Evolutionary conservation across 1,284 basidiomycete species (phyloP).

Genomic region (Trichosporon coremiiforme): DNA sequence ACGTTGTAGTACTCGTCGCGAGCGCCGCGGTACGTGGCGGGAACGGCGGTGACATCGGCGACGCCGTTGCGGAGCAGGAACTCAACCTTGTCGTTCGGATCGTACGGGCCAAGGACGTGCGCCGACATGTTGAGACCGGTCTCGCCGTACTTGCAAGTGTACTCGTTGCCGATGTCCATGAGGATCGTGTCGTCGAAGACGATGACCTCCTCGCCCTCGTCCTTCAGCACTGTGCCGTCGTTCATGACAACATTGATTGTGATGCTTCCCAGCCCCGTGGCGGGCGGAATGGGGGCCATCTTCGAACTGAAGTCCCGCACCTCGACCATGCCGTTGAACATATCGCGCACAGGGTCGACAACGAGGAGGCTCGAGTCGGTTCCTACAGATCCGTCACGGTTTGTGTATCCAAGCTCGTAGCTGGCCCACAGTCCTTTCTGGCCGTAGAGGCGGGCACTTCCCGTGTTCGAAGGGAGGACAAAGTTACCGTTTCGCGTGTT

Average conservation of each 20-base stretch:
- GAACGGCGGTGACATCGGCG: conserved; percentile 2
- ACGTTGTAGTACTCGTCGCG: conserved; percentile 21
- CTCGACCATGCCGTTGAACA: conserved; percentile 22
- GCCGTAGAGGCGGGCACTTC: conserved; percentile 20
- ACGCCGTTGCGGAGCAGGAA: conserved; percentile 20
- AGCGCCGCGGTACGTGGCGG: conserved; percentile 20
- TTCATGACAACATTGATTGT: conserved; percentile 20
- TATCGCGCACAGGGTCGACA: not conserved
- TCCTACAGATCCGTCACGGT: conserved; percentile 20
- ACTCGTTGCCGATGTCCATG: conserved; percentile 26
- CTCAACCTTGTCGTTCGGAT: conserved; percentile 23
- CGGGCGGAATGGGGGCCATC: not conserved
- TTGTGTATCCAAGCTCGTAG: conserved; percentile 15
- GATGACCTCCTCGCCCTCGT: conserved; percentile 21
- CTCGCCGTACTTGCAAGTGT: conserved; percentile 22
- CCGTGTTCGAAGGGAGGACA: conserved; percentile 4
- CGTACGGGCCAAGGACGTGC: conserved; percentile 23
- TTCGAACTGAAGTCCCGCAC: conserved; percentile 21
- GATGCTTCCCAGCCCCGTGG: conserved; percentile 6
- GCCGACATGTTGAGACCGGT: conserved; percentile 23
- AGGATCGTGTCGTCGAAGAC: conserved; percentile 22
- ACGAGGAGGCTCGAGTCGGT: conserved; percentile 16
- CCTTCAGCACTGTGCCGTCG: conserved; percentile 18
- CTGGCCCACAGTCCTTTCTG: conserved; percentile 16
- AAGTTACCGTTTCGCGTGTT: conserved; percentile 17